These are phyloP conservation scores for Xenosphaeropsis pyriputrescens DNA, from an alignment of 2,329 filamentous ascomycete species.

Conservation along the genomic window DNA sequence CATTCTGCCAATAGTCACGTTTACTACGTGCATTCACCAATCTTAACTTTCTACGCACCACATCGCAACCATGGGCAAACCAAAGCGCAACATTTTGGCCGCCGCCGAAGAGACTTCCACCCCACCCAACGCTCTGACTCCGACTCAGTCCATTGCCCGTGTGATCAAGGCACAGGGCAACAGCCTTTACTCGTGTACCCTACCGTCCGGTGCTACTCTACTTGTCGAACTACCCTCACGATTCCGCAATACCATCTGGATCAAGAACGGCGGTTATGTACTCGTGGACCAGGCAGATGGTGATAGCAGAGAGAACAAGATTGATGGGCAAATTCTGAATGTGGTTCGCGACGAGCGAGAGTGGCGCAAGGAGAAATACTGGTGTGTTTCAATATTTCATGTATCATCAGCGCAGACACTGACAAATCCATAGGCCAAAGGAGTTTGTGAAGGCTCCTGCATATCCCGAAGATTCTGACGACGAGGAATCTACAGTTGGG, in stretches of 20 bases:
- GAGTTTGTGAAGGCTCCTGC: slow-evolving; percentile 56
- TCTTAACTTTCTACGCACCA: background rate
- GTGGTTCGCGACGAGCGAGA: slow-evolving; percentile 81
- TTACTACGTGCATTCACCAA: background rate
- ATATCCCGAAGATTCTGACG: slow-evolving; percentile 49
- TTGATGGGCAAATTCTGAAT: slow-evolving; percentile 82
- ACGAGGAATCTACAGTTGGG: slow-evolving; percentile 67
- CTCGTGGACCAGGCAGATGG: slow-evolving; percentile 58
- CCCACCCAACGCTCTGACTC: slow-evolving; percentile 41
- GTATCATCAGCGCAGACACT: background rate
- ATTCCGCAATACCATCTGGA: slow-evolving; percentile 88
- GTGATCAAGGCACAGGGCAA: slow-evolving; percentile 77
- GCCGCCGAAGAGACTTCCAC: slow-evolving; percentile 58
- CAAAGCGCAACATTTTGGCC: slow-evolving; percentile 64
- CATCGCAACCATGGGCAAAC: slow-evolving; percentile 42
- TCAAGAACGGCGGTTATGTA: slow-evolving; percentile 79
- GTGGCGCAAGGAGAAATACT: slow-evolving; percentile 83
- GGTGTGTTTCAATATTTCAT: slow-evolving; percentile 32
- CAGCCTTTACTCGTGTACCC: slow-evolving; percentile 68
- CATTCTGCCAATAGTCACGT: too few species aligned
- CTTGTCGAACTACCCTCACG: slow-evolving; percentile 70
- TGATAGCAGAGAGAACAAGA: slow-evolving; percentile 57
- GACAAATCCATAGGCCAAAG: slow-evolving; percentile 47
- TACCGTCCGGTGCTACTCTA: slow-evolving; percentile 50
- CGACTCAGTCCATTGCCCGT: slow-evolving; percentile 55